Evolutionary conservation across 2,329 filamentous ascomycete species (phyloP).

Genomic region (Microdochium bolleyi): DNA sequence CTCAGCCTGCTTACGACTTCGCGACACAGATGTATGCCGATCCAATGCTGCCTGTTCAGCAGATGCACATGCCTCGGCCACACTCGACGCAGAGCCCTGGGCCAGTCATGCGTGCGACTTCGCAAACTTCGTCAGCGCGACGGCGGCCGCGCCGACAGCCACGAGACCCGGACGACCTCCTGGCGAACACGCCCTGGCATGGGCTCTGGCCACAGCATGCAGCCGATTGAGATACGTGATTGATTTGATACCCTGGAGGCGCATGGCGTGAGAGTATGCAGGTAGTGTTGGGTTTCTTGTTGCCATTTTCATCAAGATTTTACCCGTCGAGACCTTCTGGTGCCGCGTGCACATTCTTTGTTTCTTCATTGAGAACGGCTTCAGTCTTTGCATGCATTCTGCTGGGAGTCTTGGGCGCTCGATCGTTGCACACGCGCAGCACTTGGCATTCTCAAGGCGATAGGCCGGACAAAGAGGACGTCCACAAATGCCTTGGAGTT

Average conservation of each 20-base stretch:
- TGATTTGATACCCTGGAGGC: neutral
- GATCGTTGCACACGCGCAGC: neutral
- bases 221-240: constrained; percentile 9
- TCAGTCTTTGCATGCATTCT: neutral
- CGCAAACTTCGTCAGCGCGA: constrained; percentile 13
- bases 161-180: constrained; percentile 40
- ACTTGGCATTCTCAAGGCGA: neutral
- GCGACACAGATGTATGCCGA: constrained; percentile 35
- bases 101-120: constrained; percentile 9
- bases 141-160: constrained; percentile 24
- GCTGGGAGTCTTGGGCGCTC: neutral
- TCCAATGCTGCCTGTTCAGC: constrained; percentile 31
- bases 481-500: no score
- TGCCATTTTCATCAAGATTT: constrained; percentile 5
- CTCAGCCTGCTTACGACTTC: constrained; percentile 32
- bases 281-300: constrained; percentile 2
- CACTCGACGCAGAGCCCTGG: constrained; percentile 12
- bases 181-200: constrained; percentile 27
- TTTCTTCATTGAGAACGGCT: neutral
- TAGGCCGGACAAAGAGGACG: no score
- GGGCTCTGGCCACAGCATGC: constrained; percentile 18
- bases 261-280: neutral
- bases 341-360: neutral
- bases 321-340: neutral
- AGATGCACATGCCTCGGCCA: constrained; percentile 21